Conservation (phyloP, 75 land plant species). For the Picea sitchensis region DNA sequence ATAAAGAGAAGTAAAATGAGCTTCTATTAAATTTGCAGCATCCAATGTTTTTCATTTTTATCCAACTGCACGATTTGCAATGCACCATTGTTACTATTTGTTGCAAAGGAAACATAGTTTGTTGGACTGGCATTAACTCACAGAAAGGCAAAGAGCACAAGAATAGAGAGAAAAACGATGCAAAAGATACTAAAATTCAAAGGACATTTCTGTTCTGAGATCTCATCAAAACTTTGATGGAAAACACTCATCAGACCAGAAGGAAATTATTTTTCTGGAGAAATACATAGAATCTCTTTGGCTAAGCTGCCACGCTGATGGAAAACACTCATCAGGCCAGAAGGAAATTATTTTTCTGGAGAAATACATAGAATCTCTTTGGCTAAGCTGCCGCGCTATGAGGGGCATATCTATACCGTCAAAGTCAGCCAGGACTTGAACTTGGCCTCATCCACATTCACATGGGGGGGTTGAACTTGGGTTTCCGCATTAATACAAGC, state of each 20-base stretch:
- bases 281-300: too few relatives aligned
- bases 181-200: not conserved
- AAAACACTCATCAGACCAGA: not conserved
- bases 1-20: not conserved
- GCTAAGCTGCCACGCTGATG: too few relatives aligned
- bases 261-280: too few relatives aligned
- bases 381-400: too few relatives aligned
- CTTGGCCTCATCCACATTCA: too few relatives aligned
- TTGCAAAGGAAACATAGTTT: not conserved
- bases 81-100: too few relatives aligned
- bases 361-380: too few relatives aligned
- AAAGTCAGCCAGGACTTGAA: too few relatives aligned
- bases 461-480: too few relatives aligned
- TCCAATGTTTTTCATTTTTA: not conserved
- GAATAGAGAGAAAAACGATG: not conserved
- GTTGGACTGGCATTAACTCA: not conserved
- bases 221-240: not conserved
- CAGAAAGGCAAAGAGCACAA: not conserved
- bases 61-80: not conserved
- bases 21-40: not conserved
- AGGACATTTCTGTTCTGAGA: not conserved
- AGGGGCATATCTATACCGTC: too few relatives aligned
- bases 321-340: not conserved
- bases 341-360: too few relatives aligned
- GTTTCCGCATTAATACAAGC: too few relatives aligned